These are phyloP conservation scores for Ceratocystis destructans DNA, from an alignment of 2,329 filamentous ascomycete species.

Conservation along the genomic window DNA sequence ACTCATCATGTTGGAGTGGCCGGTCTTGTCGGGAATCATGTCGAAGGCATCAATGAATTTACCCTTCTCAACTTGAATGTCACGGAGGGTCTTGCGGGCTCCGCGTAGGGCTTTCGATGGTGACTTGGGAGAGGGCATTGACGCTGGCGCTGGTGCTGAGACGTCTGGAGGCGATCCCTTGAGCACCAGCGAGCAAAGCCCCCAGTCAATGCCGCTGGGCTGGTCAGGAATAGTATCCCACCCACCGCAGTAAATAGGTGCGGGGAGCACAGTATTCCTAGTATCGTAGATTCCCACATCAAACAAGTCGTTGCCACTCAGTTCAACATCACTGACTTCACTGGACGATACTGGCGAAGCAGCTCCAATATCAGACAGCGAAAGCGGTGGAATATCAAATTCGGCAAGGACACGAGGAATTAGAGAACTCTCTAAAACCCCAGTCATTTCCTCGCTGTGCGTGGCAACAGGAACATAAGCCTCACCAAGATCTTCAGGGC, in stretches of 20 bases:
- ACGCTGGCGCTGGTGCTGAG: neutral
- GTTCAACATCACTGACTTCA: slow-evolving; percentile 1
- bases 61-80: slow-evolving; percentile 2
- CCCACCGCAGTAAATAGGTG: slow-evolving; percentile 1
- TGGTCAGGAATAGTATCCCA: neutral
- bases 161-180: neutral
- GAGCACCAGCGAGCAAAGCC: neutral
- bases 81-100: neutral
- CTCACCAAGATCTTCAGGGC: neutral
- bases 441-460: neutral
- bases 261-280: neutral
- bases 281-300: slow-evolving; percentile 8
- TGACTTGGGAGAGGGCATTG: neutral
- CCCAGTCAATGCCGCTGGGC: slow-evolving; percentile 4
- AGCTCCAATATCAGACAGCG: neutral
- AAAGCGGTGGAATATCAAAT: neutral
- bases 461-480: neutral
- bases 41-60: slow-evolving; percentile 5
- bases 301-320: slow-evolving; percentile 7
- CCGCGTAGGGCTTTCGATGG: neutral
- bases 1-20: slow-evolving; percentile 5
- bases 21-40: slow-evolving; percentile 6
- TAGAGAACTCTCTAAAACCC: neutral
- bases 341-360: neutral
- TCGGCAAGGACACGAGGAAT: neutral